A percentile compares a stretch with the other conserved stretches of the same genome.
Conservation (phyloP, 164 flowering plant genomes). For the Magnolia sinica region DNA sequence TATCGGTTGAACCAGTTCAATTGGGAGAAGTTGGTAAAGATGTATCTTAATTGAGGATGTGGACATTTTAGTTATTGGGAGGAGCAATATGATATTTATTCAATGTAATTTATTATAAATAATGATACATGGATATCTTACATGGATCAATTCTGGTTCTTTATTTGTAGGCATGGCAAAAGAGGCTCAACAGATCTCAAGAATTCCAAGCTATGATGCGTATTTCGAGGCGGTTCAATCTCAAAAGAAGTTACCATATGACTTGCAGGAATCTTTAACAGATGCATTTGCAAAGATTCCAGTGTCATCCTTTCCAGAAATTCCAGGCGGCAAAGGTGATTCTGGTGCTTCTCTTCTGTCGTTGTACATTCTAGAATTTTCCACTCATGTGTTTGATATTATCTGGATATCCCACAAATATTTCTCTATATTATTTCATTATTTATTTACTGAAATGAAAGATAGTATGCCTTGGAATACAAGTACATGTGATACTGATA, state of each 20-base stretch:
- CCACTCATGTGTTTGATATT: neutral
- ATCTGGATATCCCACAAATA: neutral
- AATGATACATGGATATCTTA: no score
- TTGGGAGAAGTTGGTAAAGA: no score
- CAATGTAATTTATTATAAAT: no score
- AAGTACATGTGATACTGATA: neutral
- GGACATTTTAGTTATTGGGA: no score
- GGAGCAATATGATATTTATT: no score
- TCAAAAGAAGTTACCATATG: slow-evolving; percentile 67
- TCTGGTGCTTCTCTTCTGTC: neutral
- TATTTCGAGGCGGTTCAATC: slow-evolving; percentile 73
- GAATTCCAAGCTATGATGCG: slow-evolving; percentile 53
- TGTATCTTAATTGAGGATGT: no score
- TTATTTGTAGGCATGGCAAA: neutral
- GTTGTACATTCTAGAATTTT: no score
- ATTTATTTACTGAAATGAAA: neutral
- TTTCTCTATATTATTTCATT: neutral
- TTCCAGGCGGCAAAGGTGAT: slow-evolving; percentile 77
- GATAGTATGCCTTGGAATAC: neutral
- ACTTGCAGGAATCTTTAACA: slow-evolving; percentile 65
- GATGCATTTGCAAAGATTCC: slow-evolving; percentile 68
- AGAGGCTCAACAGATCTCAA: slow-evolving; percentile 13
- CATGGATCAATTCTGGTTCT: no score
- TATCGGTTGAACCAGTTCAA: no score
- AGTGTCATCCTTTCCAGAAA: slow-evolving; percentile 76